Base-by-base conservation (phyloP, 1,284 basidiomycete genomes). In the Paramarasmius palmivorus region DNA sequence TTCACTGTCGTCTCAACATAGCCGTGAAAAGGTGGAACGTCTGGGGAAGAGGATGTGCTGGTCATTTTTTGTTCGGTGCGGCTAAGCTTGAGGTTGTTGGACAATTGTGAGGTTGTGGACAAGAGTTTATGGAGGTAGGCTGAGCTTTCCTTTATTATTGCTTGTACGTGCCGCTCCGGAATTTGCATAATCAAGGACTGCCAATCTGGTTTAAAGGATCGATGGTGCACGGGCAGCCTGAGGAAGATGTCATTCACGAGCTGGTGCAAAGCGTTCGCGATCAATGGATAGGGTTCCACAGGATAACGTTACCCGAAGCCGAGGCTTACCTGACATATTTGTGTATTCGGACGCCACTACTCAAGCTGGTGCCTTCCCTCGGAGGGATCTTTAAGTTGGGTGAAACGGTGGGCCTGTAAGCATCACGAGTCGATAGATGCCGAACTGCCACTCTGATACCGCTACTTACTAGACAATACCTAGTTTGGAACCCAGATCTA, bases 1-100 rank as follows among this genome's bases (percentile, higher is more conserved):
- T 93, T 84, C 59, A 83, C 79, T 6, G 90, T 93, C 37, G 85
- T 87, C 65, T 90, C 85, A 35, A 90, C 86, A 70, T 82, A 86
- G 55, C 85, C 84, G 55, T 76, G 76, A 73, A 87, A 87, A 53
- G 82, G 80, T 51, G 79, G 79, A 58, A 78, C 73, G 62, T 78
- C 76, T 53, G 75, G 74, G 46, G 63, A 65, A 58, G 62, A 62
- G 50, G 64, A 65, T 67, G 71, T 78, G 65, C 70, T 77, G 62
- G 72, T 70, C 73, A 76, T 73, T 36, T 62, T 61, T 59, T 61
- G n/a, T 35, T 63, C 55, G 59, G 62, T 56, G 58, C 61, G 65
- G 59, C 61, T 67, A 65, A 78, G 72, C 66, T 78, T 76, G 74
- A 78, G 76, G 76, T 74, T 77, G 77, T 79, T 77, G 63, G 77